A percentile compares a stretch with the other conserved stretches of the same genome.
phyloP scores from a whole-genome alignment of 2,329 filamentous ascomycete genomes.

The Sporothrix mexicana region DNA sequence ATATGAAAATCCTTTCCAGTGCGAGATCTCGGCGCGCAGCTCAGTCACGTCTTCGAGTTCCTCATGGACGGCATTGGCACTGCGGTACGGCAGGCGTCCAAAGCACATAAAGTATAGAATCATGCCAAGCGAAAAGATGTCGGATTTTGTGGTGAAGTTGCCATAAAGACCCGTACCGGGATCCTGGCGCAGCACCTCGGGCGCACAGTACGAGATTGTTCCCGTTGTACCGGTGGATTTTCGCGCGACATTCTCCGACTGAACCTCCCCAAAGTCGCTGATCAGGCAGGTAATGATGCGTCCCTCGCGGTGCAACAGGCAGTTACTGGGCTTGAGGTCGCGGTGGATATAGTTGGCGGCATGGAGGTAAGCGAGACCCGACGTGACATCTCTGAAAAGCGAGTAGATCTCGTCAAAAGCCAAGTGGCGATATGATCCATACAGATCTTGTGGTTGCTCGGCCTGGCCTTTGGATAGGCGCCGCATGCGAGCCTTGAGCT shows the following conservation, averaged over 20 bases:
- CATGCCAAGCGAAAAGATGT: slow-evolving; percentile 98
- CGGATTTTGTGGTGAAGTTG: slow-evolving; percentile 96
- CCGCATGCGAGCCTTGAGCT: slow-evolving; percentile 86
- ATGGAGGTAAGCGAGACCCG: slow-evolving; percentile 88
- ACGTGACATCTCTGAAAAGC: slow-evolving; percentile 93
- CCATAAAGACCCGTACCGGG: slow-evolving; percentile 72
- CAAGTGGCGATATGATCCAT: slow-evolving; percentile 45
- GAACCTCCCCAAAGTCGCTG: slow-evolving; percentile 97
- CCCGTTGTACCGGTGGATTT: slow-evolving; percentile 92
- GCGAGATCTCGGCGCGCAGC: slow-evolving; percentile 81
- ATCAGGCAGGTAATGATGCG: slow-evolving; percentile 80
- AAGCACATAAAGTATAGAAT: slow-evolving; percentile 99
- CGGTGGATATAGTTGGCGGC: slow-evolving; percentile 92
- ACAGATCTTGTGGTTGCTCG: slow-evolving; percentile 64
- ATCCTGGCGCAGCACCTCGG: slow-evolving; percentile 81
- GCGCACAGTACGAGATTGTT: slow-evolving; percentile 96
- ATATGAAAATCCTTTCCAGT: slow-evolving; percentile 86
- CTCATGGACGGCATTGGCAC: slow-evolving; percentile 84
- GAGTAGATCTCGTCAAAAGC: slow-evolving; percentile 94
- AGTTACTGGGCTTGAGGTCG: slow-evolving; percentile 95
- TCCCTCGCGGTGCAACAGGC: slow-evolving; percentile 79
- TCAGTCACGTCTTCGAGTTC: slow-evolving; percentile 90
- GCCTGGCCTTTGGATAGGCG: slow-evolving; percentile 78
- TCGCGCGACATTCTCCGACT: slow-evolving; percentile 79
- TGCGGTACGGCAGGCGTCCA: slow-evolving; percentile 80